Conservation (phyloP, 768 basidiomycete genomes). For the Tulasnella sp. region DNA sequence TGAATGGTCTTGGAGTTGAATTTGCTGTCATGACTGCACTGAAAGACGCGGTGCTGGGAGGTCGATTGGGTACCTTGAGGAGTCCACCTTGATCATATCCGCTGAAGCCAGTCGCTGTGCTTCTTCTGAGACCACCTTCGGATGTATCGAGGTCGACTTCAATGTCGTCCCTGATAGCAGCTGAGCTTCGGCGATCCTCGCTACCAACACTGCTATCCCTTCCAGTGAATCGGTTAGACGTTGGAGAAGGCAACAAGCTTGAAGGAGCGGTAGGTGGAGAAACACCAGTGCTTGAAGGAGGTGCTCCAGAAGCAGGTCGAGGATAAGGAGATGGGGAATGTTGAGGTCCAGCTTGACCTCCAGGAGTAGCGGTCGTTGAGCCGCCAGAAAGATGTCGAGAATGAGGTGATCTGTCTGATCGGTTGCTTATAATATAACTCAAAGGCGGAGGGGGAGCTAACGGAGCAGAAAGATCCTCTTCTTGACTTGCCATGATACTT, state of each 20-base stretch:
- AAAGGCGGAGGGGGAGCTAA: conserved; percentile 84
- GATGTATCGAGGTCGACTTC: neutral
- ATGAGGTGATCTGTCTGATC: conserved; percentile 30
- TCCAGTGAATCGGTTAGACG: conserved; percentile 35
- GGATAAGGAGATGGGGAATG: conserved; percentile 15
- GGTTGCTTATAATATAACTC: conserved; percentile 57
- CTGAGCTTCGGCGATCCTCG: conserved; percentile 15
- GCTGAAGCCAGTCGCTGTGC: conserved; percentile 20
- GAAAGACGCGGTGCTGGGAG: conserved; percentile 22
- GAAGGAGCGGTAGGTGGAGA: conserved; percentile 66
- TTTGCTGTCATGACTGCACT: conserved; percentile 5
- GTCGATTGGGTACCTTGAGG: conserved; percentile 16
- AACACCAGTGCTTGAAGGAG: conserved; percentile 34
- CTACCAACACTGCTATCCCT: conserved; percentile 17
- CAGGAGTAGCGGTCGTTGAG: conserved; percentile 6
- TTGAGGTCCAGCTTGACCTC: no score
- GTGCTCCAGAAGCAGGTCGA: conserved; percentile 14
- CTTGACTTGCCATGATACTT: conserved; percentile 27
- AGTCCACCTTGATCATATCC: conserved; percentile 24
- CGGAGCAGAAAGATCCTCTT: conserved; percentile 53
- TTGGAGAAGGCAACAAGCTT: conserved; percentile 60
- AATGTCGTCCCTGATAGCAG: conserved; percentile 13
- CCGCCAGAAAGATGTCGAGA: conserved; percentile 13
- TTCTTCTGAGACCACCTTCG: neutral
- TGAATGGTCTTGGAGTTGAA: conserved; percentile 18